Base-by-base conservation (phyloP, 164 flowering plant genomes). In the Euptelea pleiosperma region DNA sequence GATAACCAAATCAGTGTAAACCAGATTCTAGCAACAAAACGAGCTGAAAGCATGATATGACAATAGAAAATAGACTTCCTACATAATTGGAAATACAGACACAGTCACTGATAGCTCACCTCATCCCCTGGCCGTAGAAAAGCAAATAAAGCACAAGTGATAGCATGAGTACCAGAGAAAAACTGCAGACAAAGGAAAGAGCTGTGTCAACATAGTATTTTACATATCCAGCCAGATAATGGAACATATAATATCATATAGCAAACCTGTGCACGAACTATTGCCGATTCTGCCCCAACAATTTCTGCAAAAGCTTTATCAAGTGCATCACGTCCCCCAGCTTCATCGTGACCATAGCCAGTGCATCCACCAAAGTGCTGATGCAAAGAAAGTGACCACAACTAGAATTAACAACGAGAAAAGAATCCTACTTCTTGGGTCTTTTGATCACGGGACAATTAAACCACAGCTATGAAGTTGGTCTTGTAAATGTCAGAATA, bases 161-260 rank as follows among this genome's bases (percentile, higher is more conserved):
- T 90, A 10, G 97, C 97, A 85, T 90, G 97, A 43, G 97, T 90
- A 34, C 97, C 97, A 70, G 97, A 90, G 69, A 90, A 90, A 64
- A 90, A 87, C 97, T 90, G 78, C 60, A 55, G 47, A 30, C 14
- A 18, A 39, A 26, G 31, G 8, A 22, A 21, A 25, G 39, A 46
- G 46, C n/a, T 7, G 36, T 24, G 56, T 44, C 30, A 62, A 48
- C 18, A 55, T 47, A 16, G 29, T 19, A 49, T 10, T 9, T 24
- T 12, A 46, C 18, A 53, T 8, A 37, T 33, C 34, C 41, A 26
- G 31, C 49, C 2, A 45, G 44, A 15, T 24, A 55, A 28, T 7
- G 40, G 14, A 52, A 63, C 33, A 35, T 9, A 24, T 25, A 14
- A 57, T 45, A 9, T 40, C 19, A 64, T 4, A 6, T 12, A 14